Evolutionary conservation across 2,329 filamentous ascomycete species (phyloP).

Genomic region (Botryosphaeria dothidea): DNA sequence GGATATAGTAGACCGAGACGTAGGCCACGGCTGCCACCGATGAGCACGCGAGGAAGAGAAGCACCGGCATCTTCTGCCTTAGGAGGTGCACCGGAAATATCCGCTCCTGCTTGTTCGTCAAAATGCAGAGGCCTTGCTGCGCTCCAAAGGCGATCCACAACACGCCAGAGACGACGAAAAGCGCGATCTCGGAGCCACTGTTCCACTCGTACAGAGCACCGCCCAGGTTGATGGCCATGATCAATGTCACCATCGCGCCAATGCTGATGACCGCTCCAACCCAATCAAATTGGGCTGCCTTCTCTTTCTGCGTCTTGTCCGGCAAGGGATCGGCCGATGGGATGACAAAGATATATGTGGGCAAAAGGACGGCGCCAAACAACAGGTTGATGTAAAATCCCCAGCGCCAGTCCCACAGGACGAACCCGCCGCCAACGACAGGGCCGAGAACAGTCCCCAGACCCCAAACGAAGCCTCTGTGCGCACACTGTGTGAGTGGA

Average conservation of each 20-base stretch:
- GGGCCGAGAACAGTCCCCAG: conserved; percentile 32
- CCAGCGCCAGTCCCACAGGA: conserved; percentile 47
- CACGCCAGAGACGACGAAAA: conserved; percentile 48
- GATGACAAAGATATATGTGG: conserved; percentile 31
- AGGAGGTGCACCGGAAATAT: conserved; percentile 55
- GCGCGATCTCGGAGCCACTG: conserved; percentile 44
- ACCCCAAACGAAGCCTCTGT: conserved; percentile 26
- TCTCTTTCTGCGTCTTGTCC: not conserved
- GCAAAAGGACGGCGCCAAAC: conserved; percentile 20
- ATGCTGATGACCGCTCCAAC: conserved; percentile 48
- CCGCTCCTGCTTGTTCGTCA: conserved; percentile 46
- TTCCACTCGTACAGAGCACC: conserved; percentile 53
- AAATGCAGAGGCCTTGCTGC: conserved; percentile 48
- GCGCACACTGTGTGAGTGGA: too few species aligned
- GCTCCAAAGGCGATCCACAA: conserved; percentile 44
- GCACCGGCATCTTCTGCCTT: conserved; percentile 27
- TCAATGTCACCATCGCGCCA: conserved; percentile 42
- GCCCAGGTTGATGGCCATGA: conserved; percentile 55
- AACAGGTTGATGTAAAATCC: conserved; percentile 44
- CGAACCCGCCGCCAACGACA: conserved; percentile 34
- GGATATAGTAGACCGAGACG: conserved; percentile 28
- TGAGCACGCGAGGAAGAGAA: conserved; percentile 43
- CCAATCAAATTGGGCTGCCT: conserved; percentile 23
- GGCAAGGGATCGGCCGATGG: conserved; percentile 21
- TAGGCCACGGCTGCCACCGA: conserved; percentile 23